Conservation (phyloP, 202 grass and related monocot species). For the Bolboschoenoplectus hybrid region DNA sequence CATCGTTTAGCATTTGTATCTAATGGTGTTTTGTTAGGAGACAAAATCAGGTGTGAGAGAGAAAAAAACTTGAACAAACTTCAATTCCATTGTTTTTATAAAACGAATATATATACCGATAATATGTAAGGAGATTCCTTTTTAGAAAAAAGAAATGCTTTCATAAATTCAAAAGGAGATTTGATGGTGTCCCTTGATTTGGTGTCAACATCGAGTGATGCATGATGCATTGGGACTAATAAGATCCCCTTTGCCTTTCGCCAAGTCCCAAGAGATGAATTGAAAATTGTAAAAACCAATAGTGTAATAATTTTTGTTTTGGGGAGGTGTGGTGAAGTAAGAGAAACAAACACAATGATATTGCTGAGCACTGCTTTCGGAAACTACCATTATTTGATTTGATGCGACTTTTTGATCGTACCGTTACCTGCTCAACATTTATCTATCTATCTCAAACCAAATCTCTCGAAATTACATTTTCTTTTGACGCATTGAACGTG, state of each 20-base stretch:
- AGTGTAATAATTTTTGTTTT: conserved; percentile 27
- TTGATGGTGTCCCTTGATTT: conserved; percentile 30
- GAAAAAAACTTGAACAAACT: background rate
- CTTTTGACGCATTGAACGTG: background rate
- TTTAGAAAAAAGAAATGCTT: background rate
- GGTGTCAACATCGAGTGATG: conserved; percentile 20
- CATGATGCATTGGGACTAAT: conserved; percentile 35
- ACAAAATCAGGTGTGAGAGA: background rate
- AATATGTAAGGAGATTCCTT: background rate
- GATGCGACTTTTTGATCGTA: conserved; percentile 34
- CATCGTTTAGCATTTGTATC: background rate
- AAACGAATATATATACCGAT: conserved; percentile 4
- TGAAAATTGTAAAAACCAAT: background rate
- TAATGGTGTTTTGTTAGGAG: background rate
- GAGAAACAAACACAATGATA: conserved; percentile 37
- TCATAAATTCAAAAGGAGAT: conserved; percentile 28
- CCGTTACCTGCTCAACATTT: background rate
- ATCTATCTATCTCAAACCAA: background rate
- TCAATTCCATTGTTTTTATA: background rate
- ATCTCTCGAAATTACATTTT: background rate
- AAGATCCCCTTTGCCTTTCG: conserved; percentile 36
- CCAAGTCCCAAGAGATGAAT: conserved; percentile 34
- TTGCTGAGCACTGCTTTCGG: conserved; percentile 30
- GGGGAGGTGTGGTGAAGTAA: background rate
- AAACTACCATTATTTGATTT: conserved; percentile 35